phyloP scores from a whole-genome alignment of 495 filamentous ascomycete species.

The Penicillium bovifimosum region DNA sequence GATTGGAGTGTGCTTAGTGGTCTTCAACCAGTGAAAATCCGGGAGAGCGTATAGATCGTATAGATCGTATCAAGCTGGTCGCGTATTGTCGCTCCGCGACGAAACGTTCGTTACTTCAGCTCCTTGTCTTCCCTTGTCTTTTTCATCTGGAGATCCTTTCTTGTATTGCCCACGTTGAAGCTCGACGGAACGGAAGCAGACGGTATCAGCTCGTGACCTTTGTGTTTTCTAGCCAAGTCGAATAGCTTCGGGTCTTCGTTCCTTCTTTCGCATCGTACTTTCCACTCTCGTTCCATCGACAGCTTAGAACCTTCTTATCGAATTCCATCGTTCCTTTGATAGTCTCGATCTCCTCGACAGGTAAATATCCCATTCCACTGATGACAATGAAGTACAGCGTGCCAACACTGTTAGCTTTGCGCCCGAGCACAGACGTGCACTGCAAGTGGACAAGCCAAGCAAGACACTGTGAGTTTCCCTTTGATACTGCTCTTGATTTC shows the following conservation, averaged over 20 bases:
- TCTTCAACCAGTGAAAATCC: slow-evolving; percentile 26
- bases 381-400: slow-evolving; percentile 37
- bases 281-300: background rate
- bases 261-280: background rate
- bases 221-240: background rate
- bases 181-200: background rate
- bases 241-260: background rate
- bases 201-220: background rate
- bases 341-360: background rate
- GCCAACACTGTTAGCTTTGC: slow-evolving; percentile 33
- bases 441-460: slow-evolving; percentile 22
- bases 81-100: background rate
- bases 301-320: background rate
- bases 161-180: background rate
- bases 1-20: slow-evolving; percentile 28
- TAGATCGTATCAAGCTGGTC: slow-evolving; percentile 12
- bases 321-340: background rate
- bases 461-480: slow-evolving; percentile 16
- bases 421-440: slow-evolving; percentile 25
- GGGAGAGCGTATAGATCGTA: slow-evolving; percentile 36
- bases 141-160: background rate
- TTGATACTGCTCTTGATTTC: background rate
- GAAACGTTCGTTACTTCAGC: no score
- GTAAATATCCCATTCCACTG: background rate
- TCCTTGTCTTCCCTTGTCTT: background rate